Base-by-base conservation (phyloP, 2,329 filamentous ascomycete species). In the Drechslerella coelobrocha region DNA sequence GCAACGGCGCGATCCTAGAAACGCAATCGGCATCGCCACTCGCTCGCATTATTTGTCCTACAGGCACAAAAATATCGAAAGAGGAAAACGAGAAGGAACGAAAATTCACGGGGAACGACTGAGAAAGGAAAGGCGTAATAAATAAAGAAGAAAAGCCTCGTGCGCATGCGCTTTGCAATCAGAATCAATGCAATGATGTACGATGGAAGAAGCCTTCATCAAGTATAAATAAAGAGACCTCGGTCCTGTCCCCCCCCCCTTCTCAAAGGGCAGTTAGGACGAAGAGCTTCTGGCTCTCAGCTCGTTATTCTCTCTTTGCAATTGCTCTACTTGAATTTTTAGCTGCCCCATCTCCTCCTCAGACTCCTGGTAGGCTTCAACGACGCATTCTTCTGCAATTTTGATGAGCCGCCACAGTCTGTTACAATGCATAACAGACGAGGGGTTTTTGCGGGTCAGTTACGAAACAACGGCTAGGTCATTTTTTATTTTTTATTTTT, bases 371-470 rank as follows among this genome's bases (percentile, higher is more conserved):
- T 56, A 61, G 29, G 60, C 68, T 52, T 72, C 68, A 24, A 66
- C 68, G 47, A 66, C 55, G 61, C 60, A 61, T 61, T 72, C 61
- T 43, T 72, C 68, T 41, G 68, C 68, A 10, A 72, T 66, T 55
- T 66, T 61, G 24, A 65, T 45, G 43, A 66, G 54, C 29, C 61
- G 60, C 61, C 61, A 66, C 12, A 66, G 51, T 48, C 61, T 66
- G 52, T 52, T 41, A 9, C 41, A n/a, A 45, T 21, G 41, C 41
- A 21, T 6, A 23, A 17, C 34, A 45, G 41, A 21, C 19, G 41
- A 45, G 41, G 41, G 41, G 41, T 45, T 23, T 39, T 45, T 45
- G 14, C 14, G 41, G 19, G 19, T 45, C 21, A 45, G 41, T 19
- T 19, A 19, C 19, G 41, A 45, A 45, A 45, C 41, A 45, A 45